These are phyloP conservation scores for Solanum raphanifolium DNA, from an alignment of 257 asterid genomes.

Conservation along the genomic window DNA sequence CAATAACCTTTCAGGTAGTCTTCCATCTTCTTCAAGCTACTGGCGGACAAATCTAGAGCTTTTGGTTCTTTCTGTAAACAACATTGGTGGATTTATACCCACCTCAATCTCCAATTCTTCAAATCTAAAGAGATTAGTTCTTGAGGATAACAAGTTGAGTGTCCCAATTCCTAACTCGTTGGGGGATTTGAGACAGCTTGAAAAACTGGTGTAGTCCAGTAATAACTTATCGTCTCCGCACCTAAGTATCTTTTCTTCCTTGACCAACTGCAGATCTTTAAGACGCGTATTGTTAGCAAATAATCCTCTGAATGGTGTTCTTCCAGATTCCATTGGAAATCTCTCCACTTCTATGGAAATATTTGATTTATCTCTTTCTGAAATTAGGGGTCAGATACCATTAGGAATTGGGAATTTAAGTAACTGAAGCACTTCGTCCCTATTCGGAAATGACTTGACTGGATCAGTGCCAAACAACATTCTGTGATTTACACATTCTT, in stretches of 20 bases:
- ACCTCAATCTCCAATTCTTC: constrained; percentile 15
- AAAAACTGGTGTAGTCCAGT: neutral
- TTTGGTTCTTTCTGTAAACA: constrained; percentile 6
- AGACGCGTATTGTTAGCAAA: neutral
- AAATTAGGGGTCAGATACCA: constrained; percentile 16
- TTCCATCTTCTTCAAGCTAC: constrained; percentile 11
- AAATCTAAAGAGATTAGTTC: constrained; percentile 2
- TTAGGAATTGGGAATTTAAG: constrained; percentile 26
- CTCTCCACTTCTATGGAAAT: constrained; percentile 2
- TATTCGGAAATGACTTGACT: constrained; percentile 11
- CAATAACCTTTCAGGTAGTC: constrained; percentile 14
- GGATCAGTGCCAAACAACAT: constrained; percentile 13
- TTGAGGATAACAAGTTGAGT: constrained; percentile 10
- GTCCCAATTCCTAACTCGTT: constrained; percentile 18
- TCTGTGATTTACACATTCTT: constrained; percentile 7
- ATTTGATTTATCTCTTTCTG: neutral
- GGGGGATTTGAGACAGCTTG: constrained; percentile 13
- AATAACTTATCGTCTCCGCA: too few relatives aligned
- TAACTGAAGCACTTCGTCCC: constrained; percentile 4
- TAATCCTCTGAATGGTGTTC: constrained; percentile 17
- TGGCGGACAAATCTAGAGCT: neutral
- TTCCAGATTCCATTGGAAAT: constrained; percentile 20
- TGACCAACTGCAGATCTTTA: constrained; percentile 9
- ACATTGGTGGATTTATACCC: constrained; percentile 16
- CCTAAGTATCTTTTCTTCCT: neutral